Evolutionary conservation across 805 yeast genomes (phyloP).

Genomic region (Scheffersomyces amazonensis): DNA sequence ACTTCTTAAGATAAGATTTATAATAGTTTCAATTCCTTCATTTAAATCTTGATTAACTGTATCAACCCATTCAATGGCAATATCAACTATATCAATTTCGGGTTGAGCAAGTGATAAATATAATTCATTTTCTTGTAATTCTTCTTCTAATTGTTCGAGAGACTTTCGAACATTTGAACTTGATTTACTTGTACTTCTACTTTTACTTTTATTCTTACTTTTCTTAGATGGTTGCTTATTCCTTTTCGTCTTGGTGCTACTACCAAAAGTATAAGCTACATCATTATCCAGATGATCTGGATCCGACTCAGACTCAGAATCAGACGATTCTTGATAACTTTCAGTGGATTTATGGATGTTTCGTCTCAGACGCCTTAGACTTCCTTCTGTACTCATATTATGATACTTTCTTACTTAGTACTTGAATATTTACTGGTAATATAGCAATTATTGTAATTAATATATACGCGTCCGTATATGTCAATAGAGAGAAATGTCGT

Average conservation of each 20-base stretch:
- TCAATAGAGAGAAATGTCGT: too few species aligned
- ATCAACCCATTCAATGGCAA: slow-evolving; percentile 41
- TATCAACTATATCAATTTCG: slow-evolving; percentile 27
- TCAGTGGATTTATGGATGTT: neutral
- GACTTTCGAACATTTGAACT: neutral
- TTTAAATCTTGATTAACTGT: slow-evolving; percentile 20
- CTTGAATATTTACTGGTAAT: too few species aligned
- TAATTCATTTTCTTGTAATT: slow-evolving; percentile 28
- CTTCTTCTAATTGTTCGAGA: slow-evolving; percentile 11
- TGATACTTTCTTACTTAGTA: too few species aligned
- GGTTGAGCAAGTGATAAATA: slow-evolving; percentile 28
- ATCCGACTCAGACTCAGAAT: too few species aligned
- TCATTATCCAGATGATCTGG: neutral
- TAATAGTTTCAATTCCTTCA: slow-evolving; percentile 48
- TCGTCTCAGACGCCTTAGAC: neutral
- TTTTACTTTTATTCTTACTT: neutral
- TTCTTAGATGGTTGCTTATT: too few species aligned
- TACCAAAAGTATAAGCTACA: neutral
- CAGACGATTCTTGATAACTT: neutral
- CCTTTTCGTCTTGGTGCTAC: neutral
- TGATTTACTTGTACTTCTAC: neutral
- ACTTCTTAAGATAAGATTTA: slow-evolving; percentile 66
- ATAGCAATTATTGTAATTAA: too few species aligned
- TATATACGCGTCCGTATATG: too few species aligned
- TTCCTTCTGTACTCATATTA: too few species aligned